Conservation (phyloP, 495 filamentous ascomycete genomes). For the Penicillium waksmanii region DNA sequence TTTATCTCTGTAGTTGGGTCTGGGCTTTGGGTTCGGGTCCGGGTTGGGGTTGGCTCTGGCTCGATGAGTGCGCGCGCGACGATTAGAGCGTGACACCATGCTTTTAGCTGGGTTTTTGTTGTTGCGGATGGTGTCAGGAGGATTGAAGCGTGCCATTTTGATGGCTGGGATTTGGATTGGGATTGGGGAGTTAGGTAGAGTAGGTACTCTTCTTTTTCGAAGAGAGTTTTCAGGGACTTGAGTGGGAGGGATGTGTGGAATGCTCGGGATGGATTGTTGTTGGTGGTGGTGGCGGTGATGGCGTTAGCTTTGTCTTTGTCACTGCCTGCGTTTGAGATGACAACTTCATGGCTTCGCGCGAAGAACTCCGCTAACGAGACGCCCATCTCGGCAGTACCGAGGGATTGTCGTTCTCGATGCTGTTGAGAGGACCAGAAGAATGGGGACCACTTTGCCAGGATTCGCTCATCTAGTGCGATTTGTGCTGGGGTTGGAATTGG, state of each 20-base stretch:
- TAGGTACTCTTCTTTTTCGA: constrained; percentile 36
- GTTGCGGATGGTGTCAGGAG: constrained; percentile 64
- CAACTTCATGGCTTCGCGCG: background rate
- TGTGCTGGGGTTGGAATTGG: constrained; percentile 63
- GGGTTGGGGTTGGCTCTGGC: background rate
- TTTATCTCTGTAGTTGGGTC: background rate
- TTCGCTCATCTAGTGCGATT: constrained; percentile 67
- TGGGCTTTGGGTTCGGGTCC: background rate
- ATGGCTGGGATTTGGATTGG: background rate
- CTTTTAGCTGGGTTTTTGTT: constrained; percentile 59
- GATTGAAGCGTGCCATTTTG: constrained; percentile 51
- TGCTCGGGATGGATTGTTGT: background rate
- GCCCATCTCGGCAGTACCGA: constrained; percentile 40
- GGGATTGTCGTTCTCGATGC: constrained; percentile 3
- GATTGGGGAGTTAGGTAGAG: constrained; percentile 25
- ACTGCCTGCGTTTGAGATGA: too few species aligned
- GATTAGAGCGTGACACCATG: constrained; percentile 75
- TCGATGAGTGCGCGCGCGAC: constrained; percentile 41
- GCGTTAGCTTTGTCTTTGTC: too few species aligned
- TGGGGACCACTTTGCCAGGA: constrained; percentile 68
- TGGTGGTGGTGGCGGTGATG: too few species aligned
- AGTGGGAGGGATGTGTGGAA: constrained; percentile 29
- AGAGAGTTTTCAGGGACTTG: constrained; percentile 23
- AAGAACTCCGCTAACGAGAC: constrained; percentile 37
- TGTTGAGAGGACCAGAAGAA: background rate